Evolutionary conservation across 306 rosid species (phyloP), one percentile per base, ranked within the genome.

Genomic region (Ziziphus jujuba): DNA sequence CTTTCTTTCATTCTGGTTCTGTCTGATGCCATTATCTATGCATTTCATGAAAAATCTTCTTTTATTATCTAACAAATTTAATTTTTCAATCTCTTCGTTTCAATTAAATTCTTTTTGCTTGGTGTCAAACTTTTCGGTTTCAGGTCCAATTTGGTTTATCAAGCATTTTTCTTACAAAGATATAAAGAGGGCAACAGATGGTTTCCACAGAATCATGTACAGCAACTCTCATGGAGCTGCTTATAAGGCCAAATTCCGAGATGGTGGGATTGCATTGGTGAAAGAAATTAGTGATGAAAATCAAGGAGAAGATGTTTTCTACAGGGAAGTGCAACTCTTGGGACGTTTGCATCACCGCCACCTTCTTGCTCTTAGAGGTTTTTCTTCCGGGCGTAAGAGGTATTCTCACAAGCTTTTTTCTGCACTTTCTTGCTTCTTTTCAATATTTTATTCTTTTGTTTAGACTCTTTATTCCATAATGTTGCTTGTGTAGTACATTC

Each of bases 311-410:
- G 85, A 81, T 36, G 70, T 31, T 66, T 92, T 92, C 80, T 77
- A 44, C 73, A 78, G 76, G 38, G 87, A 92, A 69, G 89, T 92
- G 38, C 95, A 92, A 61, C 85, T 84, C 75, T 77, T 92, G 72
- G 92, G 89, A 47, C 87, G 89, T 35, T 80, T 92, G 87, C 97
- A 88, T 75, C 98, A 92, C 74, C 97, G 97, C 56, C 98, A 92
- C 74, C 85, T 92, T 77, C 95, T 92, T 54, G 80, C 88, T 22
- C 95, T 89, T 49, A 83, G 72, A 65, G 98, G 96, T 49, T 92
- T 87, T 70, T 92, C 91, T 53, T 24, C 53, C 0, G 89, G 84
- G 20, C 81, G 70, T 44, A 89, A 84, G 84, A 84, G 98, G 98
- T 92, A 43, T 14, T 74, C 24, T 7, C 47, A 69, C 53, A n/a